Evolutionary conservation across 2,329 filamentous ascomycete species (phyloP), one percentile per base, ranked within the genome.

Genomic region (Coniochaeta sp.): DNA sequence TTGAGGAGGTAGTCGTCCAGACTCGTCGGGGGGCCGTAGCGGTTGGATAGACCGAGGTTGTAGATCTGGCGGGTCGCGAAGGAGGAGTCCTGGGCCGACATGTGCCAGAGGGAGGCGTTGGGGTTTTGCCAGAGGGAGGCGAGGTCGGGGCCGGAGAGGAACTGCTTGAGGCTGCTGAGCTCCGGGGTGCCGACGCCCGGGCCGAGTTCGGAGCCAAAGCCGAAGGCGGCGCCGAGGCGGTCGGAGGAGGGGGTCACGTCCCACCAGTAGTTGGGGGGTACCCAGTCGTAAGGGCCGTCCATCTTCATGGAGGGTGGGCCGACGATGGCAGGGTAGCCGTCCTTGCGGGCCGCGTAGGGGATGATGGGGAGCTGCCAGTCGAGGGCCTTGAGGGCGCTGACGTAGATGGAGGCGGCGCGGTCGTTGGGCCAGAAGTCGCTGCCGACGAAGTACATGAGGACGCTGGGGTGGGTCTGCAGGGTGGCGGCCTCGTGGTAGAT

Each of bases 261-360:
- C 63, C 81, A 86, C 84, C 84, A 88, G 70, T 88, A 88, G 63
- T 81, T 85, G 0, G 85, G 85, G 0, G 85, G 82, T 0, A 86
- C 82, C 83, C 84, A 88, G 66, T 87, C 85, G 64, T 88, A 88
- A 0, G 85, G 85, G 0, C 85, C 85, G 0, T 81, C 78, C 85
- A 88, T 88, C 66, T 86, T 87, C 79, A 88, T 81, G 0, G 85
- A 85, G 0, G 81, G 80, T 0, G 81, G 80, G 0, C 81, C 82
- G 0, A 87, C 73, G 1, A 74, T 67, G 9, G 76, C 63, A 0
- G 84, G 80, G 59, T 75, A 83, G 1, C 84, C 82, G 11, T 79
- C 75, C 65, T 82, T 58, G n/a, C 33, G 81, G 1, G 78, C 77
- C 0, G 84, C 85, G 0, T 84, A 84, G 0, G 81, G 75, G 43